phyloP scores from a whole-genome alignment of 331 rosid species.

The Telfairia occidentalis region DNA sequence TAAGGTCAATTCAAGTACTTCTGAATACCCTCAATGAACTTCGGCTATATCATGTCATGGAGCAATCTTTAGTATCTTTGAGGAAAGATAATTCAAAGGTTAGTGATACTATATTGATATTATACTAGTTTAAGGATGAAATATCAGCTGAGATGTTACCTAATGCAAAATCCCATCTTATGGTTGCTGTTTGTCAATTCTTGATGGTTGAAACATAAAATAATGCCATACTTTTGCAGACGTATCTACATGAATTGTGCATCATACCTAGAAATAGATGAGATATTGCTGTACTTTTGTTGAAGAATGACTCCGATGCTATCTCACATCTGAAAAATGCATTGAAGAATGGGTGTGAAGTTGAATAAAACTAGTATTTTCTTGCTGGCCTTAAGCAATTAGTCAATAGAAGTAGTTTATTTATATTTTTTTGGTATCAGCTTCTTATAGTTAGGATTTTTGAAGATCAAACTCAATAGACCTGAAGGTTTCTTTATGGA shows the following conservation, averaged over 20 bases:
- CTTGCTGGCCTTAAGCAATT: not conserved
- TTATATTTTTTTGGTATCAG: not conserved
- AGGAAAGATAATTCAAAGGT: constrained; percentile 65
- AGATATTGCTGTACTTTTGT: not conserved
- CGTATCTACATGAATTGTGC: not conserved
- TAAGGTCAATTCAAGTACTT: constrained; percentile 77
- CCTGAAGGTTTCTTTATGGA: no score
- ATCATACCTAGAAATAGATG: not conserved
- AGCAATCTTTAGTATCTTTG: constrained; percentile 27
- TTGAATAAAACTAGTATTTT: not conserved
- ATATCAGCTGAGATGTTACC: not conserved
- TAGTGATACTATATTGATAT: not conserved
- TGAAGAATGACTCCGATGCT: not conserved
- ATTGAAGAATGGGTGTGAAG: not conserved
- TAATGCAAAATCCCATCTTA: not conserved
- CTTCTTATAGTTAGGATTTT: not conserved
- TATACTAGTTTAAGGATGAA: not conserved
- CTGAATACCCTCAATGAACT: constrained; percentile 84
- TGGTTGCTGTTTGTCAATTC: not conserved
- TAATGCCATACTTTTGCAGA: not conserved
- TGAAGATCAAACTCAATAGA: no score
- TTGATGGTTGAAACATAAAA: not conserved
- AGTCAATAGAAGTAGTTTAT: not conserved
- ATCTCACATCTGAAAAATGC: not conserved
- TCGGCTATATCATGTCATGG: constrained; percentile 56